Evolutionary conservation across 2,329 filamentous ascomycete species (phyloP), one percentile per base, ranked within the genome.

Genomic region (Cladosporium sp.): DNA sequence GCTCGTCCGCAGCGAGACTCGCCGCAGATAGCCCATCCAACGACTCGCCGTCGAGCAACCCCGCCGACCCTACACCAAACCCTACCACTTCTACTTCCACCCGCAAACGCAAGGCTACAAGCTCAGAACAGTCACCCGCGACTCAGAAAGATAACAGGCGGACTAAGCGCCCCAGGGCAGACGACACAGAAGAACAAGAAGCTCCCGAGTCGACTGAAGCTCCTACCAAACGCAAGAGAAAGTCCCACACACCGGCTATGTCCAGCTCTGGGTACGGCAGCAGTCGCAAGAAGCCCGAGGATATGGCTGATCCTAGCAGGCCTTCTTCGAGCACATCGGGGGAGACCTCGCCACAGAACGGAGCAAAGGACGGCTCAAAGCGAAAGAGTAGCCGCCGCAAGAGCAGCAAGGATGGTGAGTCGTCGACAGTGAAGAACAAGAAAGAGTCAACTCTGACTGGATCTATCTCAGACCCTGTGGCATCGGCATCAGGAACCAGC

Each of bases 1-100:
- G 94, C 84, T 95, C 93, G 51, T 67, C 71, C 63, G 67, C 93
- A 80, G 91, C 93, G 83, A 93, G 93, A 85, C 89, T 92, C 87
- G 91, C 91, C 83, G 90, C 91, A 81, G 85, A 84, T 76, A 76
- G 63, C 36, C 64, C 58, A 67, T 48, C 69, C 64, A 70, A 74
- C 73, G 66, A 73, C 82, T 80, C 81, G 80, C 56, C 63, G 7
- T 28, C 63, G 23, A 67, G 65, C 54, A 63, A 67, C 65, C 62
- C 60, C 63, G 57, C 62, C 63, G 60, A 63, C 58, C 54, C 64
- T 64, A 54, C 68, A 67, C 67, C 67, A 30, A 65, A 64, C 74
- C 74, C 80, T 75, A 77, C 80, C 59, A 68, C 77, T 74, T 77
- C 80, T 58, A 68, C 77, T 74, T 46, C 71, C 67, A 63, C 79